Evolutionary conservation across 768 basidiomycete genomes (phyloP).

Genomic region (Hygrophorus russula): DNA sequence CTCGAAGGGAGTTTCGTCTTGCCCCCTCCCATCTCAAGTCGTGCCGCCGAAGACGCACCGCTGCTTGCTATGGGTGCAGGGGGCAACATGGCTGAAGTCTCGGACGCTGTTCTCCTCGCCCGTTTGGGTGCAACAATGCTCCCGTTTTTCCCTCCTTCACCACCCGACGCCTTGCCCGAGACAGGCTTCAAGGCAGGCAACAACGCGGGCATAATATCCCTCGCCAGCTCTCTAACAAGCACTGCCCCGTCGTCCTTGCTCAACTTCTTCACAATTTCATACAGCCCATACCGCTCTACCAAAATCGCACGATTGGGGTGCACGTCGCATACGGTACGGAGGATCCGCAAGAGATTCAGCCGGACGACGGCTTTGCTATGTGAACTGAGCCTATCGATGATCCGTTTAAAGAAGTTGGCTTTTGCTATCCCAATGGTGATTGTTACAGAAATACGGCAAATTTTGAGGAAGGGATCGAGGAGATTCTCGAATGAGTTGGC

Average conservation of each 20-base stretch:
- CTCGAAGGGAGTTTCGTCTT: constrained; percentile 29
- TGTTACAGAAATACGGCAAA: constrained; percentile 66
- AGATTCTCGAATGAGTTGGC: constrained; percentile 88
- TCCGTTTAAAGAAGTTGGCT: constrained; percentile 75
- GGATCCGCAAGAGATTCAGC: constrained; percentile 78
- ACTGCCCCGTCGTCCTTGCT: constrained; percentile 85
- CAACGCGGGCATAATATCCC: constrained; percentile 73
- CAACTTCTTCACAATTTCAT: constrained; percentile 70
- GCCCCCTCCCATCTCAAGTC: constrained; percentile 14
- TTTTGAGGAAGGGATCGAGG: constrained; percentile 87
- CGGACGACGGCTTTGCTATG: constrained; percentile 80
- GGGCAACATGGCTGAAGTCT: constrained; percentile 33
- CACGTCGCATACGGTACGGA: constrained; percentile 79
- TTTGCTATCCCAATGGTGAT: constrained; percentile 72
- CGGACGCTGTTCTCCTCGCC: constrained; percentile 60
- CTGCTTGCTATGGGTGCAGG: constrained; percentile 7
- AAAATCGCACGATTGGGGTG: constrained; percentile 78
- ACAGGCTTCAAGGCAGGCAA: constrained; percentile 59
- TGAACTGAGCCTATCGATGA: constrained; percentile 63
- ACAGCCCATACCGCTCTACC: constrained; percentile 72
- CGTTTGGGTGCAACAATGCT: constrained; percentile 48
- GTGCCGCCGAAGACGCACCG: background rate
- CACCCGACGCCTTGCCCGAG: constrained; percentile 13
- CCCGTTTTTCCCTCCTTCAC: constrained; percentile 8
- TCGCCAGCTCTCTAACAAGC: constrained; percentile 79